A percentile compares a stretch with the other conserved stretches of the same genome.
phyloP scores from a whole-genome alignment of 495 filamentous ascomycete species.

The Penicillium cataractarum region DNA sequence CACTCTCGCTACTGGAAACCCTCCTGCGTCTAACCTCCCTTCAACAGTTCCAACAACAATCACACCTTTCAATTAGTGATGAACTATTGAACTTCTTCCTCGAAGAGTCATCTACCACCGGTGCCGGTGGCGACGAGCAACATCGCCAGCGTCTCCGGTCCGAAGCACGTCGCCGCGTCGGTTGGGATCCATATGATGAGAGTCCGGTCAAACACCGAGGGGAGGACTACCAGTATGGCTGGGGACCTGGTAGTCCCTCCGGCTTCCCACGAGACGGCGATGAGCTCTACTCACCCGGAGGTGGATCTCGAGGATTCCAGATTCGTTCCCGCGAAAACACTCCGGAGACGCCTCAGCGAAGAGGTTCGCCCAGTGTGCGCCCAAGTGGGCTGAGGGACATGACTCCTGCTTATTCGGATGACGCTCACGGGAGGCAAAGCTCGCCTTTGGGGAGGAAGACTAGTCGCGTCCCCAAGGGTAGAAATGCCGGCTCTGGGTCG shows the following conservation, averaged over 20 bases:
- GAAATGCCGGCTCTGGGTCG: slow-evolving; percentile 16
- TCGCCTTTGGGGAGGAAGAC: slow-evolving; percentile 38
- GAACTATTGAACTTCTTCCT: slow-evolving; percentile 95
- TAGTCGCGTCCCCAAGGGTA: slow-evolving; percentile 15
- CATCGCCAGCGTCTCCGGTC: slow-evolving; percentile 69
- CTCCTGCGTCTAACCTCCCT: slow-evolving; percentile 87
- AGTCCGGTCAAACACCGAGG: slow-evolving; percentile 66
- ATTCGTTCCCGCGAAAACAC: slow-evolving; percentile 47
- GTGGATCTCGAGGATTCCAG: slow-evolving; percentile 33
- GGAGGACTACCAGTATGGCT: slow-evolving; percentile 61
- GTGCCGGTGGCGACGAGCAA: slow-evolving; percentile 70
- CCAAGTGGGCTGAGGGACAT: slow-evolving; percentile 31
- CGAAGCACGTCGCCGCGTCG: slow-evolving; percentile 76
- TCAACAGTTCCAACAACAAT: slow-evolving; percentile 96
- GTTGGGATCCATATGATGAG: slow-evolving; percentile 86
- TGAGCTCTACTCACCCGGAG: slow-evolving; percentile 37
- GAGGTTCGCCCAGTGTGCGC: slow-evolving; percentile 27
- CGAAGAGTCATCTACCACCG: slow-evolving; percentile 74
- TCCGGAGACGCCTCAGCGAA: slow-evolving; percentile 39
- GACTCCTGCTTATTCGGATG: slow-evolving; percentile 32
- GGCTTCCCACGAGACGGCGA: slow-evolving; percentile 31
- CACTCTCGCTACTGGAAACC: slow-evolving; percentile 91
- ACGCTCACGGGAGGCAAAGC: slow-evolving; percentile 12
- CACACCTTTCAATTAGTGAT: slow-evolving; percentile 92
- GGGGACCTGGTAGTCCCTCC: slow-evolving; percentile 31